Percentiles rank a stretch among this genome's conserved stretches.
Conservation (phyloP, 352 stramenopile species). For the Achlya hypogyna region DNA sequence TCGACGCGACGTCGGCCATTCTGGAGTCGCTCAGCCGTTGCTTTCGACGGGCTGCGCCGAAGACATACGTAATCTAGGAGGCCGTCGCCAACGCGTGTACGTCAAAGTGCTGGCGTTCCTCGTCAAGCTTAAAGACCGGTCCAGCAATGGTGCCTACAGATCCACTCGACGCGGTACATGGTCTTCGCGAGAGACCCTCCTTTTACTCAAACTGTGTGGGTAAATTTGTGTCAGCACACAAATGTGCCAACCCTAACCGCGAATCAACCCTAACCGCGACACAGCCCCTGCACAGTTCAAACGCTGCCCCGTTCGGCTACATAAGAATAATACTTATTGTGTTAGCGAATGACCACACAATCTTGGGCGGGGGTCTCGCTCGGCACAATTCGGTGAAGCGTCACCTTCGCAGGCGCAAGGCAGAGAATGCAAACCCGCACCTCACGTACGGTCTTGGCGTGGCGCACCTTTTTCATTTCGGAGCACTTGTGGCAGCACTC, state of each 20-base stretch:
- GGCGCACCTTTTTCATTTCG: constrained; percentile 48
- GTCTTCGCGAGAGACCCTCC: no score
- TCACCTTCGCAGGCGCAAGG: background rate
- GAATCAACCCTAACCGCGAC: no score
- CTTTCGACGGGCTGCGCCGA: background rate
- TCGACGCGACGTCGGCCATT: background rate
- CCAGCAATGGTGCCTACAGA: background rate
- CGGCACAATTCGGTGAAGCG: background rate
- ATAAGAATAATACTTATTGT: no score
- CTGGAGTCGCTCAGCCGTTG: background rate
- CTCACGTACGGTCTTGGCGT: background rate
- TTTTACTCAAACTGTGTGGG: no score
- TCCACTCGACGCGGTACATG: no score
- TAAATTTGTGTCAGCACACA: no score
- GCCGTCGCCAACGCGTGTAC: background rate
- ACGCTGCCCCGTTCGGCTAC: no score
- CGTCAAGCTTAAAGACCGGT: background rate
- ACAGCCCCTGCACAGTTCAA: no score
- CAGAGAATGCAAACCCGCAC: constrained; percentile 1
- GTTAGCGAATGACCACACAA: background rate
- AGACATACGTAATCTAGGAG: background rate
- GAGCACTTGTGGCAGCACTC: constrained; percentile 76
- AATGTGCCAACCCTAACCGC: no score
- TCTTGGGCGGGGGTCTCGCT: background rate
- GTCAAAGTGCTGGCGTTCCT: background rate